Evolutionary conservation across 805 yeast species (phyloP).

Genomic region (Ogataea corticis): DNA sequence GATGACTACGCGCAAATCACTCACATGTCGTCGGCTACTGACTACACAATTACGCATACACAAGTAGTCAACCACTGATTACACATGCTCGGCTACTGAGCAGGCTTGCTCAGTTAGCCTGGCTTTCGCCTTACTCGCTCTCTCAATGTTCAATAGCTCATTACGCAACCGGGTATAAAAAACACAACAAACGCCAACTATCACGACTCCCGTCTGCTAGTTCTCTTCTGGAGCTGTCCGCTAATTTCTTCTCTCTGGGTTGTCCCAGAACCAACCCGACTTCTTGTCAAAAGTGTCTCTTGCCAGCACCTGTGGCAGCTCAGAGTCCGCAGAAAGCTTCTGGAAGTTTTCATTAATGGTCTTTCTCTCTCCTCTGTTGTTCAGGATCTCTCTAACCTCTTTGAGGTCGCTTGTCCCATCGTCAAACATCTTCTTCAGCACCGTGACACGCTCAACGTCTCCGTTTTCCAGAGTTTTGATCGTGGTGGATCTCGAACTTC

Average conservation of each 20-base stretch:
- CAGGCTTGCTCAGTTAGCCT: no score
- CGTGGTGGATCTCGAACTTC: conserved; percentile 39
- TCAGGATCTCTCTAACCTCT: conserved; percentile 39
- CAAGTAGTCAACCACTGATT: no score
- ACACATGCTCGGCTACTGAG: no score
- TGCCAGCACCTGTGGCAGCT: neutral
- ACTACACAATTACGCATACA: no score
- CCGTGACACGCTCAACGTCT: conserved; percentile 41
- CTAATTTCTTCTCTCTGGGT: conserved; percentile 9
- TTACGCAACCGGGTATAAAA: conserved; percentile 3
- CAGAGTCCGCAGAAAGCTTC: conserved; percentile 5
- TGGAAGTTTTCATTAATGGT: conserved; percentile 25
- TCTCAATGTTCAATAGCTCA: neutral
- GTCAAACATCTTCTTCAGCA: conserved; percentile 37
- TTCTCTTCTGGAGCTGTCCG: conserved; percentile 5
- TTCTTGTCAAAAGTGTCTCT: conserved; percentile 9
- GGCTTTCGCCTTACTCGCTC: no score
- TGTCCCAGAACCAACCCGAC: conserved; percentile 36
- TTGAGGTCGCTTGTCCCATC: conserved; percentile 45
- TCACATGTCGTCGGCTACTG: no score
- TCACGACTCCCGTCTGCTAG: neutral
- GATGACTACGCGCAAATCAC: no score
- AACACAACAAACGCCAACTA: neutral
- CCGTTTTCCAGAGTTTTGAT: conserved; percentile 44
- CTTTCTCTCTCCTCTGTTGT: conserved; percentile 38